These are phyloP conservation scores for Sordariomycetes sp. DNA, from an alignment of 2,329 filamentous ascomycete genomes.

Conservation along the genomic window DNA sequence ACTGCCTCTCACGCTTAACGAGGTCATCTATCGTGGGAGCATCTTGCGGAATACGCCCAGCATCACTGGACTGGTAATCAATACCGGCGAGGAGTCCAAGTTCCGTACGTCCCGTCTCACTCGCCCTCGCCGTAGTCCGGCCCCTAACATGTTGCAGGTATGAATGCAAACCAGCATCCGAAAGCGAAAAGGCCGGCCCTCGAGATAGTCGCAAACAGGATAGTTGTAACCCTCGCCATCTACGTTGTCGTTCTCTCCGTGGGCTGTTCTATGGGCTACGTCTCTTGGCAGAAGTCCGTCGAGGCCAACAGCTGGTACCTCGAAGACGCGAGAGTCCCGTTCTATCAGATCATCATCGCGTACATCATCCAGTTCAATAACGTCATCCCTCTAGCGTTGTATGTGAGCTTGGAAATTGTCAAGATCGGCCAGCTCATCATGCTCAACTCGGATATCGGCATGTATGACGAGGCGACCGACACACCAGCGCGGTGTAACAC, in stretches of 20 bases:
- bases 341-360: conserved; percentile 74
- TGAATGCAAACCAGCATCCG: conserved; percentile 85
- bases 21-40: conserved; percentile 80
- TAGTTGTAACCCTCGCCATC: conserved; percentile 70
- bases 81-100: conserved; percentile 84
- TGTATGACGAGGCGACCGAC: conserved; percentile 79
- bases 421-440: conserved; percentile 72
- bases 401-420: conserved; percentile 81
- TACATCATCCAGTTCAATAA: conserved; percentile 98
- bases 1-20: conserved; percentile 63
- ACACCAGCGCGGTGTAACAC: conserved; percentile 85
- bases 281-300: conserved; percentile 58
- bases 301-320: conserved; percentile 72
- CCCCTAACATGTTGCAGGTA: conserved; percentile 19
- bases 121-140: neutral
- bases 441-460: conserved; percentile 70
- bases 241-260: conserved; percentile 72
- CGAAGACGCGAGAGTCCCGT: conserved; percentile 55
- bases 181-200: conserved; percentile 73
- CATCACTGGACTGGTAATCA: conserved; percentile 70
- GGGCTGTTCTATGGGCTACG: conserved; percentile 74
- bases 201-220: conserved; percentile 65
- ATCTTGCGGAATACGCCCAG: conserved; percentile 69
- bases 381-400: conserved; percentile 81
- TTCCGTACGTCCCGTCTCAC: conserved; percentile 41